These are phyloP conservation scores for Symmetrospora coprosmae DNA, from an alignment of 768 basidiomycete species.

Conservation along the genomic window DNA sequence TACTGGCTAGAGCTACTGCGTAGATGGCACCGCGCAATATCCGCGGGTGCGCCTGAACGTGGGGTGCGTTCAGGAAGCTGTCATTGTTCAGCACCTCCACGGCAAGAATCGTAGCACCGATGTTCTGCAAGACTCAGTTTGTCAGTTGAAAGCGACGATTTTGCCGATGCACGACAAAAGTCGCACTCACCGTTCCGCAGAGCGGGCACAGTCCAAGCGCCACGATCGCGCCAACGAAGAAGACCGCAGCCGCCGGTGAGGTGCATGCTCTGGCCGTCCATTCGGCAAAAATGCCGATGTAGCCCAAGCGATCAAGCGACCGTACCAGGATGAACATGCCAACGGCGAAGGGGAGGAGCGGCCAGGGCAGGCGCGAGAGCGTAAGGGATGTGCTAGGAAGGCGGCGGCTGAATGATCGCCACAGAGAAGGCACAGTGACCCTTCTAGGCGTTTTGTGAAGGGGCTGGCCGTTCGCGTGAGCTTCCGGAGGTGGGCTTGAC, in stretches of 20 bases:
- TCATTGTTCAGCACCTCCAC: conserved; percentile 14
- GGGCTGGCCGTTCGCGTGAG: neutral
- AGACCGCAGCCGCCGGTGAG: conserved; percentile 47
- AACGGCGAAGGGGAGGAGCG: conserved; percentile 79
- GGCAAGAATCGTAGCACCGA: conserved; percentile 21
- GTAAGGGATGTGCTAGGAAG: conserved; percentile 8
- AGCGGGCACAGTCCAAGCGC: conserved; percentile 36
- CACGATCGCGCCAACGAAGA: conserved; percentile 54
- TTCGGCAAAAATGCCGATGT: conserved; percentile 66
- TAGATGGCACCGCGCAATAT: conserved; percentile 19
- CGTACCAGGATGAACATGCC: conserved; percentile 89
- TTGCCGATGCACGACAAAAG: conserved; percentile 67
- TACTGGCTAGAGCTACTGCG: conserved; percentile 19
- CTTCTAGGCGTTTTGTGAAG: neutral
- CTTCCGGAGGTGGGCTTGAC: neutral
- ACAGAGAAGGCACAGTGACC: neutral
- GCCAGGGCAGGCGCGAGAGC: conserved; percentile 52
- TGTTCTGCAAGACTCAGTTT: neutral
- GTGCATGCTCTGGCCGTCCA: conserved; percentile 47
- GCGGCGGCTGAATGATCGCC: neutral
- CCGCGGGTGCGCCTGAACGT: conserved; percentile 11
- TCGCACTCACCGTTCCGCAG: conserved; percentile 79
- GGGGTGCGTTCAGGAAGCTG: neutral
- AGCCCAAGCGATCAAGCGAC: conserved; percentile 62
- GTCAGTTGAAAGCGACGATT: neutral